Evolutionary conservation across 2,329 filamentous ascomycete genomes (phyloP).

Genomic region (Botrytis cinerea): DNA sequence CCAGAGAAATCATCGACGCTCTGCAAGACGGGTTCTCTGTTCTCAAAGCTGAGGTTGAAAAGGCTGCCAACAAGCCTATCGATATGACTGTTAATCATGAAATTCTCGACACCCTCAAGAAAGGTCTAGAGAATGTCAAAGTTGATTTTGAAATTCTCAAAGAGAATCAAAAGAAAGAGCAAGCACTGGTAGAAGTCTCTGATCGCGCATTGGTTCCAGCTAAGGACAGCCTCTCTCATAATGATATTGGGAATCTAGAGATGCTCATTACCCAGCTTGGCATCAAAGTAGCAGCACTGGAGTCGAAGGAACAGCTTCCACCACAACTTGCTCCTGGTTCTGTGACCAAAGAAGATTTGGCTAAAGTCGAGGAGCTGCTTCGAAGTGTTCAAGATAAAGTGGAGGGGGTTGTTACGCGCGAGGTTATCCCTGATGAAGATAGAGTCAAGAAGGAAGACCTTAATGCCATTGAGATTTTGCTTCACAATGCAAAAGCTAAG

Average conservation of each 20-base stretch:
- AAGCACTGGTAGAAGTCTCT: constrained; percentile 54
- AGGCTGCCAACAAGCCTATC: constrained; percentile 72
- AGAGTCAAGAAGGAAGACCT: constrained; percentile 78
- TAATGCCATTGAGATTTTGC: constrained; percentile 84
- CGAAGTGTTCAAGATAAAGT: constrained; percentile 60
- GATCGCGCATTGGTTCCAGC: constrained; percentile 52
- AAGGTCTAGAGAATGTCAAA: constrained; percentile 74
- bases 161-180: constrained; percentile 48
- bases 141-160: constrained; percentile 78
- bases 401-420: constrained; percentile 51
- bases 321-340: constrained; percentile 46
- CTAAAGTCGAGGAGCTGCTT: constrained; percentile 56
- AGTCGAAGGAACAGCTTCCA: constrained; percentile 52
- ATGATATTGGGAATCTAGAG: constrained; percentile 85
- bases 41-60: constrained; percentile 75
- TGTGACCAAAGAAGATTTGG: constrained; percentile 56
- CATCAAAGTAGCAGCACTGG: constrained; percentile 80
- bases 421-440: constrained; percentile 45
- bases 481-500: constrained; percentile 85
- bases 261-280: constrained; percentile 78
- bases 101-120: constrained; percentile 82
- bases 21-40: constrained; percentile 84
- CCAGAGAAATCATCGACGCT: constrained; percentile 85
- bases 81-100: constrained; percentile 87
- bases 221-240: constrained; percentile 59